A percentile compares a stretch with the other conserved stretches of the same genome.
Evolutionary conservation across 352 stramenopile genomes (phyloP).

Genomic region (Pythium pyrilobum): DNA sequence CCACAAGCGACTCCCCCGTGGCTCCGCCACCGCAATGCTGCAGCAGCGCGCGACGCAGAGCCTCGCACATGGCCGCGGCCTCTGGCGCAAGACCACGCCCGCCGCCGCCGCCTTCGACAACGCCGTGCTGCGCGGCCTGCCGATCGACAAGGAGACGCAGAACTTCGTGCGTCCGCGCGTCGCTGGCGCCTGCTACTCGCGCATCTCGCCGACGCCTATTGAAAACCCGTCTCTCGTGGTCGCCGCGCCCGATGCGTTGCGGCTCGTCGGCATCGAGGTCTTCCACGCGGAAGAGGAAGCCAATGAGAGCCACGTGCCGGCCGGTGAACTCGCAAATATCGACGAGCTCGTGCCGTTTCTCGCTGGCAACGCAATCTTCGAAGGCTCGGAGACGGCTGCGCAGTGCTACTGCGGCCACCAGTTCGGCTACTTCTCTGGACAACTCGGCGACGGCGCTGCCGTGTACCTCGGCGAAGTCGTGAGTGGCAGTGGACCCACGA

Average conservation of each 20-base stretch:
- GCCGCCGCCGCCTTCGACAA: constrained; percentile 45
- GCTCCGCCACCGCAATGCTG: background rate
- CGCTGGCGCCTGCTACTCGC: constrained; percentile 54
- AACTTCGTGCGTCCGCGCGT: constrained; percentile 52
- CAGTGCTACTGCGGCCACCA: constrained; percentile 92
- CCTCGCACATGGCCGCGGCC: constrained; percentile 21
- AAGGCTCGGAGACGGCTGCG: constrained; percentile 67
- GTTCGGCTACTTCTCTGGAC: constrained; percentile 89
- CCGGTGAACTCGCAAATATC: constrained; percentile 23
- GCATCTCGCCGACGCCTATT: constrained; percentile 54
- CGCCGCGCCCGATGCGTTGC: constrained; percentile 39
- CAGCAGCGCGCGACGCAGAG: constrained; percentile 8
- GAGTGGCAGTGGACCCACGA: constrained; percentile 5
- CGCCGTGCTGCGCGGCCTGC: constrained; percentile 52
- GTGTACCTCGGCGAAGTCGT: constrained; percentile 88
- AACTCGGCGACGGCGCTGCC: constrained; percentile 88
- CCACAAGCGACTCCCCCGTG: background rate
- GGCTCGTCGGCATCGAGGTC: constrained; percentile 56
- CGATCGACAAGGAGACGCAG: constrained; percentile 43
- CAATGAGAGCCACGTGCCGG: constrained; percentile 17
- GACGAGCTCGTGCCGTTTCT: constrained; percentile 52
- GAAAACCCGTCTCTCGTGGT: constrained; percentile 54
- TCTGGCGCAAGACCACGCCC: constrained; percentile 41
- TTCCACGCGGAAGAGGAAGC: constrained; percentile 5
- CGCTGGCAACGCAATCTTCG: constrained; percentile 67